These are phyloP conservation scores for Pseudomicrostroma phylloplanum DNA, from an alignment of 1,284 basidiomycete genomes.

Conservation along the genomic window DNA sequence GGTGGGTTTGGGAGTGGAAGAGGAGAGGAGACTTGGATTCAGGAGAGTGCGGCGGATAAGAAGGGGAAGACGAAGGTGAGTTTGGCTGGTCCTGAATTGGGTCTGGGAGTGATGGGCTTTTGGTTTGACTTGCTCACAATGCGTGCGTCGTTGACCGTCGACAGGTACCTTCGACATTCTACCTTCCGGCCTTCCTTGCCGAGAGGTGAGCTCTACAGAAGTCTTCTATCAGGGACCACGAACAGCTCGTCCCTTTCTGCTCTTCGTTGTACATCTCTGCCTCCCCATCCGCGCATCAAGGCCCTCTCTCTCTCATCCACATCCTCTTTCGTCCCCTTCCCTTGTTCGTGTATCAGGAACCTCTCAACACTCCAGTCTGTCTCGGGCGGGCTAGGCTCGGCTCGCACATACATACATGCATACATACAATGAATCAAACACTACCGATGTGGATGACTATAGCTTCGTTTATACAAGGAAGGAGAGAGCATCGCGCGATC, in stretches of 20 bases:
- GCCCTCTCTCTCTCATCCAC: background rate
- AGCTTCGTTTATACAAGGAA: no score
- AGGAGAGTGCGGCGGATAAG: background rate
- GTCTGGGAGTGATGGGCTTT: no score
- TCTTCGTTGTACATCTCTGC: background rate
- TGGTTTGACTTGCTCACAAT: no score
- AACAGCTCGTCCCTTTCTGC: background rate
- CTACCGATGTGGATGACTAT: no score
- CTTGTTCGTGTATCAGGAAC: no score
- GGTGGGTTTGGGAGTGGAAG: background rate
- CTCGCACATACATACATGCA: no score
- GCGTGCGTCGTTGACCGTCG: no score
- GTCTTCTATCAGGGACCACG: background rate
- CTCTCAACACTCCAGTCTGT: no score
- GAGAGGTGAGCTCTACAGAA: background rate
- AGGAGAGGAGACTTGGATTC: background rate
- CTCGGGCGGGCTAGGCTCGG: no score
- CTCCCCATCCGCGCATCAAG: background rate
- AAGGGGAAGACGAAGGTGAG: slow-evolving; percentile 8
- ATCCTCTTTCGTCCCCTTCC: background rate
- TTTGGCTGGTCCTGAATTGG: no score
- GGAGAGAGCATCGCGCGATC: no score
- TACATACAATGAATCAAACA: no score
- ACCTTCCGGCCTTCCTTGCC: slow-evolving; percentile 1
- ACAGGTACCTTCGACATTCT: background rate